Evolutionary conservation across 2,329 filamentous ascomycete species (phyloP), one percentile per base, ranked within the genome.

Genomic region (Akanthomyces muscarius): DNA sequence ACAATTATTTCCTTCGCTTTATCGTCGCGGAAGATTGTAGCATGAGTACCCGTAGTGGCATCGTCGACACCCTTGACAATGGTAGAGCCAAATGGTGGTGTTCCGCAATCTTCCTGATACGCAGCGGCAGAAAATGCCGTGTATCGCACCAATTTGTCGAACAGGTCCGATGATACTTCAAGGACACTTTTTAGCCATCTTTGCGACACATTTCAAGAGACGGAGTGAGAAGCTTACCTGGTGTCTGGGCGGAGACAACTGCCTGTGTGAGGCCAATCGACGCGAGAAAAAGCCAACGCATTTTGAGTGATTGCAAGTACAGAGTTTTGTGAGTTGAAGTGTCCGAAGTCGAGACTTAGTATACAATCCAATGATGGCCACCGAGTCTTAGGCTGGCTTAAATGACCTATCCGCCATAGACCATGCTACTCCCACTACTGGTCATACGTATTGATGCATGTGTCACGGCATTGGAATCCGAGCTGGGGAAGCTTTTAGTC

Each of bases 1-100:
- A 85, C 70, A 23, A 87, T 80, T 59, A 88, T 83, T 53, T 80
- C 72, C 60, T 77, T 66, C 65, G 33, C 51, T 36, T 63, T 45
- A 2, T 56, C 61, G 21, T 65, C 64, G 4, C 61, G 47, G 33
- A 59, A 63, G 6, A 65, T 41, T 3, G 56, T 50, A 18, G 50
- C 64, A 1, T 60, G 55, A 3, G 64, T 61, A n/a, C 63, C 55
- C 8, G 64, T 65, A 65, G 72, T 75, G 28, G 68, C 74, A 36
- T 73, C 69, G 68, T 83, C 80, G 28, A 75, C 6, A 2, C 14
- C 38, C 25, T 61, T 41, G 18, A 61, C 52, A 41, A 65, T 47
- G 13, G 25, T 51, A 23, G 61, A 55, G 52, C 48, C 45, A 41
- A 52, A 59, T 69, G 36, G 76, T 78, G 30, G 82, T 72, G 57